These are phyloP conservation scores for Globisporangium apiculatum DNA, from an alignment of 352 stramenopile genomes.

Conservation along the genomic window DNA sequence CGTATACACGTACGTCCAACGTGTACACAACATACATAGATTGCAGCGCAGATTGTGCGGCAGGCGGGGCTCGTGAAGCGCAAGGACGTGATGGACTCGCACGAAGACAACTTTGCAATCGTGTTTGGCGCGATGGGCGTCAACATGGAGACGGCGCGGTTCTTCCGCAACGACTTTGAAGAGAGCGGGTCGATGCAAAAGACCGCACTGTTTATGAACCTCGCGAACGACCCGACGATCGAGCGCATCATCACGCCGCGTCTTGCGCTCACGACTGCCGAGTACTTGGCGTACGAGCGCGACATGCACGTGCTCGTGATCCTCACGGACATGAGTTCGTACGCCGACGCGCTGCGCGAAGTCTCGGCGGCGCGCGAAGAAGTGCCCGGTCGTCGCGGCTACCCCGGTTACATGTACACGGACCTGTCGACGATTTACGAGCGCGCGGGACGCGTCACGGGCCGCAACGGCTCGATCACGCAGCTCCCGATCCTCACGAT, in stretches of 20 bases:
- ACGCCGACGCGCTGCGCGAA: conserved; percentile 96
- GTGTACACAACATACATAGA: conserved; percentile 32
- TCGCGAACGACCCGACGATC: conserved; percentile 99
- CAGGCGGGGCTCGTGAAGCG: conserved; percentile 97
- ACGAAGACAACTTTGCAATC: conserved; percentile 99
- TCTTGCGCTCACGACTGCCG: conserved; percentile 96
- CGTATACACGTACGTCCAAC: too few relatives aligned
- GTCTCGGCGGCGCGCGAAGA: conserved; percentile 93
- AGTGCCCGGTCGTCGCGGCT: conserved; percentile 97
- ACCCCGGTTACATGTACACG: conserved; percentile 99
- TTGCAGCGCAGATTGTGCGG: conserved; percentile 98
- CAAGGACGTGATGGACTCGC: conserved; percentile 97
- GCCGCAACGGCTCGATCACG: conserved; percentile 98
- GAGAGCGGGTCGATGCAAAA: conserved; percentile 97
- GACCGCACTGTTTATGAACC: conserved; percentile 98
- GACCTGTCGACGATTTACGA: conserved; percentile 99
- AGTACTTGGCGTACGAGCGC: conserved; percentile 99
- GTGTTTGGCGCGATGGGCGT: conserved; percentile 99
- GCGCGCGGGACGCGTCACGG: conserved; percentile 94
- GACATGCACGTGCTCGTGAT: conserved; percentile 99
- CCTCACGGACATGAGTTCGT: conserved; percentile 99
- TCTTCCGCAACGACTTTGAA: conserved; percentile 97
- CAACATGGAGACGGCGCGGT: conserved; percentile 98
- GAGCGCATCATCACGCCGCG: conserved; percentile 99
- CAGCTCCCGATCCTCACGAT: conserved; percentile 99